A percentile compares a stretch with the other conserved stretches of the same genome.
These are phyloP conservation scores for Trichoderma cornu-damae DNA, from an alignment of 2,329 filamentous ascomycete genomes.

Conservation along the genomic window DNA sequence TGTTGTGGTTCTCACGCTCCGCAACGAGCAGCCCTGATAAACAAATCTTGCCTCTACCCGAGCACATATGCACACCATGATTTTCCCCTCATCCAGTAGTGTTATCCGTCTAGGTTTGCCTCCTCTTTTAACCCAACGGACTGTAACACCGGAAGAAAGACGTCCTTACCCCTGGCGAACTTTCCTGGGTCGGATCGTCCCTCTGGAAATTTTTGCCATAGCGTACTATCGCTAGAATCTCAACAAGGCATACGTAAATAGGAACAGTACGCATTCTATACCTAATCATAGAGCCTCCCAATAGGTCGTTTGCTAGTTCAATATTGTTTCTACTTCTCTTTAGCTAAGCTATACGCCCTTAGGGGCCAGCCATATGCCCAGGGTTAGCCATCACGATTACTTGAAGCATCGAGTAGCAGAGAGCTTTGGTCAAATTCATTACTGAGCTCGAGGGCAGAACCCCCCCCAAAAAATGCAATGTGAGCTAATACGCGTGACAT, in stretches of 20 bases:
- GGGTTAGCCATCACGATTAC: too few species aligned
- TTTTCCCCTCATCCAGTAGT: too few species aligned
- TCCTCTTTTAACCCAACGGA: background rate
- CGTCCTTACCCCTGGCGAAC: background rate
- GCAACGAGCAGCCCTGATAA: background rate
- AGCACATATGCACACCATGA: too few species aligned
- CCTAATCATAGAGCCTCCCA: too few species aligned
- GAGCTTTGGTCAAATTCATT: background rate
- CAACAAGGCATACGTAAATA: too few species aligned
- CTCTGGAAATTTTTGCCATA: too few species aligned
- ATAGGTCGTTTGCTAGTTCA: background rate
- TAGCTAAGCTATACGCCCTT: background rate
- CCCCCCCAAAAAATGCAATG: background rate
- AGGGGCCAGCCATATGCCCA: background rate
- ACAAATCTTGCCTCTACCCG: too few species aligned
- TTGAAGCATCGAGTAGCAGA: background rate
- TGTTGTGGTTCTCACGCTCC: background rate
- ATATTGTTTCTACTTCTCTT: background rate
- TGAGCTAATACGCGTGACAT: background rate
- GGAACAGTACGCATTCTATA: background rate
- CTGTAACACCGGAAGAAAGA: background rate
- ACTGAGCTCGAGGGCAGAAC: too few species aligned
- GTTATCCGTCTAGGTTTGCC: background rate
- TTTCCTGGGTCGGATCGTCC: background rate
- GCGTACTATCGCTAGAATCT: too few species aligned